Evolutionary conservation across 441 rosid genomes (phyloP).

Genomic region (Populus hybrid): DNA sequence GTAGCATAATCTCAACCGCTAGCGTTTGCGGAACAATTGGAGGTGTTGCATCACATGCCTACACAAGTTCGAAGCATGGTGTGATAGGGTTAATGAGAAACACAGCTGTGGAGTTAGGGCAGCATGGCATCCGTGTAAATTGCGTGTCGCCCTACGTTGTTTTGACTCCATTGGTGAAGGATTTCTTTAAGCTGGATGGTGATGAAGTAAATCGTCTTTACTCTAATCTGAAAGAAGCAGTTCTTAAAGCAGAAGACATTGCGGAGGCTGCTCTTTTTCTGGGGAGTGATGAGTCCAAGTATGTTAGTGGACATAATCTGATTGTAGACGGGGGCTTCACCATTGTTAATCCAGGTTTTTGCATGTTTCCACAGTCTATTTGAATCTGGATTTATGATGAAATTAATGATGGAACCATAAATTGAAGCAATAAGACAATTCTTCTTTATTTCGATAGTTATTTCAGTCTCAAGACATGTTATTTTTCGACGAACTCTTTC

Average conservation of each 20-base stretch:
- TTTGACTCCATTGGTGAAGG: slow-evolving; percentile 26
- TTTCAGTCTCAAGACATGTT: not conserved
- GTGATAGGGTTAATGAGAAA: slow-evolving; percentile 38
- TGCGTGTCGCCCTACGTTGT: slow-evolving; percentile 42
- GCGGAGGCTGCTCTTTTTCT: slow-evolving; percentile 40
- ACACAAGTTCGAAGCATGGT: slow-evolving; percentile 39
- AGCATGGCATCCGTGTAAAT: slow-evolving; percentile 43
- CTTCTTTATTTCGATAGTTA: not conserved
- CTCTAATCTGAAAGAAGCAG: slow-evolving; percentile 26
- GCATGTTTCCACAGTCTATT: slow-evolving; percentile 2
- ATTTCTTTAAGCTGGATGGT: slow-evolving; percentile 2
- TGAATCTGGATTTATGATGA: not conserved
- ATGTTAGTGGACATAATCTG: slow-evolving; percentile 39
- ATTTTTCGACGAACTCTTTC: too few species aligned
- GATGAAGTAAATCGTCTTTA: slow-evolving; percentile 21
- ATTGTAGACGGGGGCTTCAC: slow-evolving; percentile 42
- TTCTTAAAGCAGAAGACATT: slow-evolving; percentile 31
- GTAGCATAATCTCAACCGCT: slow-evolving; percentile 38
- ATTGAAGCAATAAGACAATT: not conserved
- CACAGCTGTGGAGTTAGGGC: slow-evolving; percentile 37
- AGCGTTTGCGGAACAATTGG: slow-evolving; percentile 30
- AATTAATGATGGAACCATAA: not conserved
- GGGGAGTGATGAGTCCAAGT: slow-evolving; percentile 41
- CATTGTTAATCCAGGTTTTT: slow-evolving; percentile 16
- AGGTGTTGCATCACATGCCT: slow-evolving; percentile 34